Conservation (phyloP, 202 grass and related monocot species). For the Musa balbisiana region DNA sequence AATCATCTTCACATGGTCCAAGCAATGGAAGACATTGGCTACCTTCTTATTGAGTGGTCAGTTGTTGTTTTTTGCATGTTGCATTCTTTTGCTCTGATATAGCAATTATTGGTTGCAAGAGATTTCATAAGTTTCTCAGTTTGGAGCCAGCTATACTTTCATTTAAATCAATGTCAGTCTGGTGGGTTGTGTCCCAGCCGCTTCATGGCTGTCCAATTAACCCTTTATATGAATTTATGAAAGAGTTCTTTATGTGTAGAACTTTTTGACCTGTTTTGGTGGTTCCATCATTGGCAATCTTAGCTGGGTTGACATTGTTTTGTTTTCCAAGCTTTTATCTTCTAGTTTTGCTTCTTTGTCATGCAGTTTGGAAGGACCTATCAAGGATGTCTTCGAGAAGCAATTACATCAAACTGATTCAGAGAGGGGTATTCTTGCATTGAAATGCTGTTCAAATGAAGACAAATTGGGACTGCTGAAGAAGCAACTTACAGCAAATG, state of each 20-base stretch:
- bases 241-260: not conserved
- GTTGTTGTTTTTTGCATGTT: too few relatives aligned
- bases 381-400: conserved; percentile 59
- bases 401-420: conserved; percentile 68
- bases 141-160: too few relatives aligned
- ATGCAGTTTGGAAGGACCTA: conserved; percentile 62
- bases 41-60: too few relatives aligned
- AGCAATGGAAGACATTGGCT: too few relatives aligned
- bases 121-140: too few relatives aligned
- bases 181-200: not conserved
- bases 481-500: conserved; percentile 64
- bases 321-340: not conserved
- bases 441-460: conserved; percentile 56
- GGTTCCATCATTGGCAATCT: too few relatives aligned
- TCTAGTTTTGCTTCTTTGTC: conserved; percentile 13
- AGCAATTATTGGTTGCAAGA: too few relatives aligned
- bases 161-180: not conserved
- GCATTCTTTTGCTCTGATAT: too few relatives aligned
- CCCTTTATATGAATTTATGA: not conserved
- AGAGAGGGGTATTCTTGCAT: conserved; percentile 48
- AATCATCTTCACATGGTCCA: too few relatives aligned
- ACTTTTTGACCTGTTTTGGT: conserved; percentile 9
- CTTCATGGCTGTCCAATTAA: too few relatives aligned
- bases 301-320: too few relatives aligned
- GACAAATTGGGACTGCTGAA: conserved; percentile 60